phyloP scores from a whole-genome alignment of 2,329 filamentous ascomycete genomes.

The Aureobasidium sp. region DNA sequence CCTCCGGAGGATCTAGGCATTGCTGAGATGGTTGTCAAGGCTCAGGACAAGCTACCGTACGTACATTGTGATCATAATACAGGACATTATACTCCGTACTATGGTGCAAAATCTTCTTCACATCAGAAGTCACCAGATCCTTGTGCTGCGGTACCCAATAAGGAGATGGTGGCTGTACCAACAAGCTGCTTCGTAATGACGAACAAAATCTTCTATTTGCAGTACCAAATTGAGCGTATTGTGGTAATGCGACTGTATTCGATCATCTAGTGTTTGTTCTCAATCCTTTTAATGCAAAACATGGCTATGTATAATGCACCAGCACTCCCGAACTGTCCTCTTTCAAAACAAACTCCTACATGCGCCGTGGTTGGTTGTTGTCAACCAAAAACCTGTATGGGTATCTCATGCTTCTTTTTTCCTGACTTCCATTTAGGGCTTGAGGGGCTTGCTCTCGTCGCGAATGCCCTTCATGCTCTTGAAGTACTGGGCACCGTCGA shows the following conservation, averaged over 20 bases:
- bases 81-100: too few species aligned
- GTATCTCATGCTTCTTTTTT: not conserved
- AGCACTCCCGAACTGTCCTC: not conserved
- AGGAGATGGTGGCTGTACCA: too few species aligned
- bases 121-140: too few species aligned
- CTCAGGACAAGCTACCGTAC: too few species aligned
- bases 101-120: too few species aligned
- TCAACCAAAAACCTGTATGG: not conserved
- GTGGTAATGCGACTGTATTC: not conserved
- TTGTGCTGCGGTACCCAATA: too few species aligned
- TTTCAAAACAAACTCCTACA: constrained; percentile 7
- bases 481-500: constrained; percentile 55
- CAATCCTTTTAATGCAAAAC: not conserved
- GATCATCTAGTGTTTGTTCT: not conserved
- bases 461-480: constrained; percentile 35
- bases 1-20: too few species aligned
- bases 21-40: not conserved
- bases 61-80: too few species aligned
- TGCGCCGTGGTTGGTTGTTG: constrained; percentile 1
- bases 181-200: too few species aligned
- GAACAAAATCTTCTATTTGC: not conserved
- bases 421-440: constrained; percentile 11
- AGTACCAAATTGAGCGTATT: not conserved
- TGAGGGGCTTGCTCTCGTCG: constrained; percentile 21
- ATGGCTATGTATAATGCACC: constrained; percentile 1